A percentile compares a stretch with the other conserved stretches of the same genome.
Conservation (phyloP, 192 early-diverging fungal genomes). For the Coemansia aciculifera region DNA sequence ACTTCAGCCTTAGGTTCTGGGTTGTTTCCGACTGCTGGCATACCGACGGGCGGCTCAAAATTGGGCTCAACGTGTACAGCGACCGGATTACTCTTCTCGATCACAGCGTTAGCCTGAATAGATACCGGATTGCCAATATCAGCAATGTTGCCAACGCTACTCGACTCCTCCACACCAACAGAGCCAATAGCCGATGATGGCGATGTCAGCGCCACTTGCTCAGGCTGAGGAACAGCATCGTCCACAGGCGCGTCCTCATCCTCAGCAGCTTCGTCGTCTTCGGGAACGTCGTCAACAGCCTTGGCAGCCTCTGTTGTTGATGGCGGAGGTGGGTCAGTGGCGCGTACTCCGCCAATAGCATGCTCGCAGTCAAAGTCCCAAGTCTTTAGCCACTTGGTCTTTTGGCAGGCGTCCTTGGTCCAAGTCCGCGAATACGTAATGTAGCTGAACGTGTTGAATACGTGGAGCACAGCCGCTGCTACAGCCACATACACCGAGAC, state of each 20-base stretch:
- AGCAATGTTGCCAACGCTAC: constrained; percentile 5
- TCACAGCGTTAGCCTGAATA: not conserved
- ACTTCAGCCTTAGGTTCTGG: not conserved
- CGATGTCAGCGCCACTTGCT: not conserved
- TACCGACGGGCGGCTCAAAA: not conserved
- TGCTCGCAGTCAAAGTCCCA: constrained; percentile 86
- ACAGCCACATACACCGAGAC: constrained; percentile 48
- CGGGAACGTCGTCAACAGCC: not conserved
- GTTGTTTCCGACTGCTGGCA: not conserved
- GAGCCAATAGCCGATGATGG: not conserved
- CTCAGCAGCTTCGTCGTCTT: not conserved
- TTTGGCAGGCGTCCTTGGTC: constrained; percentile 72
- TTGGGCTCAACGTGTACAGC: constrained; percentile 7
- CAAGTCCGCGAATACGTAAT: constrained; percentile 79
- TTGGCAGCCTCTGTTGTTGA: not conserved
- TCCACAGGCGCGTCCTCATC: not conserved
- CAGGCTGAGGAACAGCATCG: not conserved
- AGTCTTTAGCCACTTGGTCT: constrained; percentile 70
- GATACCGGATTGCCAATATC: not conserved
- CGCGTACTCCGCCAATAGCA: constrained; percentile 36
- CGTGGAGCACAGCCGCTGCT: constrained; percentile 57
- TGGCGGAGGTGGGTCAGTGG: constrained; percentile 24
- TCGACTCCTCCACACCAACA: not conserved
- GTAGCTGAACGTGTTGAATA: constrained; percentile 69
- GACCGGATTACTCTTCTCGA: not conserved